phyloP scores from a whole-genome alignment of 1,284 basidiomycete genomes.

The Ganoderma multipileum region DNA sequence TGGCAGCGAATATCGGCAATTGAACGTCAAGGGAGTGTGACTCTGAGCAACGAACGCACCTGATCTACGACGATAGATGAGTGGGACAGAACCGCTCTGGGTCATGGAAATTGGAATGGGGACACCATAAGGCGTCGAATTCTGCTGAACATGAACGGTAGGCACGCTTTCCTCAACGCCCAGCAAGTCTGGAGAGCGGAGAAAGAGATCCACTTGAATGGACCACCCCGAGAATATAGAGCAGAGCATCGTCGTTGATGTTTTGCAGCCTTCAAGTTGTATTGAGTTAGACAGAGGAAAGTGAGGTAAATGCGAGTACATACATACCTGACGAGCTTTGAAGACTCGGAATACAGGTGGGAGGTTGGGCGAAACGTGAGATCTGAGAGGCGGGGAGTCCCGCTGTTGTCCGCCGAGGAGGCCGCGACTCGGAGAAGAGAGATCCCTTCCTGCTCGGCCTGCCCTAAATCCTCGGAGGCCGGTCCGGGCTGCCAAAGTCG shows the following conservation, averaged over 20 bases:
- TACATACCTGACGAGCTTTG: background rate
- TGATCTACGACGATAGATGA: background rate
- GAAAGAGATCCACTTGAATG: background rate
- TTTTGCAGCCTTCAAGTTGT: background rate
- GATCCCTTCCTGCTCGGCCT: too few relatives aligned
- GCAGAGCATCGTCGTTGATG: constrained; percentile 23
- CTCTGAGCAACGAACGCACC: background rate
- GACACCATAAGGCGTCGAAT: background rate
- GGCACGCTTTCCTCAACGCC: background rate
- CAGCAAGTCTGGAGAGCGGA: background rate
- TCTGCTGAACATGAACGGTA: background rate
- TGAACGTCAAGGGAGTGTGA: background rate
- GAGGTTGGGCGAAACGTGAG: too few relatives aligned
- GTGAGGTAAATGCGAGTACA: background rate
- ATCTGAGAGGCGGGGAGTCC: too few relatives aligned
- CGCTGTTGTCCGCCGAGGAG: too few relatives aligned
- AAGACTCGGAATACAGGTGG: background rate
- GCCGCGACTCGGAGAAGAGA: too few relatives aligned
- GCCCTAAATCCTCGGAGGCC: too few relatives aligned
- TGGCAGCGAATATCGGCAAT: background rate
- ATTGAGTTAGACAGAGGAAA: background rate
- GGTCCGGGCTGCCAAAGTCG: too few relatives aligned
- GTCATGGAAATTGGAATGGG: background rate
- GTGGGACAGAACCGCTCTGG: background rate
- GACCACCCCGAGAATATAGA: background rate